Evolutionary conservation across 2,329 filamentous ascomycete species (phyloP).

Genomic region (Fusarium acutatum): DNA sequence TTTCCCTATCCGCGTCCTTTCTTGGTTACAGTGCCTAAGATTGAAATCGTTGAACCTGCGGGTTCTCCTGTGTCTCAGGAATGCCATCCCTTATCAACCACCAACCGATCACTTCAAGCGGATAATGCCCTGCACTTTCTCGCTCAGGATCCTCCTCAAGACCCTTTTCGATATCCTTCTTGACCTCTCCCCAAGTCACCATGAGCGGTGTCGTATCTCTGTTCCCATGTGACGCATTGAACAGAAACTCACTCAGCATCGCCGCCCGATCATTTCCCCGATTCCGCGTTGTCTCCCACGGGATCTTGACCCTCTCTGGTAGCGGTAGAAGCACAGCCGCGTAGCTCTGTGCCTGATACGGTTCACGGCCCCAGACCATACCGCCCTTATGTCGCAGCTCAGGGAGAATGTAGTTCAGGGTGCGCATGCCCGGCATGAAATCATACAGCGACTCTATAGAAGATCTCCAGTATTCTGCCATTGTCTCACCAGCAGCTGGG

Average conservation of each 20-base stretch:
- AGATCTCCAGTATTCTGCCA: constrained; percentile 32
- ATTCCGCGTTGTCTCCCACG: constrained; percentile 34
- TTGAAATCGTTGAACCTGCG: not conserved
- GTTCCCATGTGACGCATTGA: not conserved
- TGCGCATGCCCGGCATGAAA: constrained; percentile 37
- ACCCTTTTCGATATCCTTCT: constrained; percentile 25
- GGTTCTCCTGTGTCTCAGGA: constrained; percentile 4
- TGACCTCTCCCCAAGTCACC: constrained; percentile 29
- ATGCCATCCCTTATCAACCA: constrained; percentile 11
- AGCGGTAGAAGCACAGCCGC: constrained; percentile 30
- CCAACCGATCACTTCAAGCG: not conserved
- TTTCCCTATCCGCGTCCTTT: not conserved
- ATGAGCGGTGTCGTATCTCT: not conserved
- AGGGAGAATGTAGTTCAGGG: constrained; percentile 42
- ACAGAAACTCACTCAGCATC: constrained; percentile 4
- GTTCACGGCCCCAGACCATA: constrained; percentile 41
- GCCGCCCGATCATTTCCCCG: not conserved
- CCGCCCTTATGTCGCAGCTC: constrained; percentile 39
- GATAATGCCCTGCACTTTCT: not conserved
- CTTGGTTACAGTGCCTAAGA: not conserved
- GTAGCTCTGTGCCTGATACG: constrained; percentile 31
- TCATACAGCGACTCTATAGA: constrained; percentile 32
- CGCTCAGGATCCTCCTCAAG: not conserved
- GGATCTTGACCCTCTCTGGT: constrained; percentile 32
- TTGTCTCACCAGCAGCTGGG: constrained; percentile 28